Evolutionary conservation across 208 protist species (phyloP).

Genomic region (Acanthamoeba healyi): DNA sequence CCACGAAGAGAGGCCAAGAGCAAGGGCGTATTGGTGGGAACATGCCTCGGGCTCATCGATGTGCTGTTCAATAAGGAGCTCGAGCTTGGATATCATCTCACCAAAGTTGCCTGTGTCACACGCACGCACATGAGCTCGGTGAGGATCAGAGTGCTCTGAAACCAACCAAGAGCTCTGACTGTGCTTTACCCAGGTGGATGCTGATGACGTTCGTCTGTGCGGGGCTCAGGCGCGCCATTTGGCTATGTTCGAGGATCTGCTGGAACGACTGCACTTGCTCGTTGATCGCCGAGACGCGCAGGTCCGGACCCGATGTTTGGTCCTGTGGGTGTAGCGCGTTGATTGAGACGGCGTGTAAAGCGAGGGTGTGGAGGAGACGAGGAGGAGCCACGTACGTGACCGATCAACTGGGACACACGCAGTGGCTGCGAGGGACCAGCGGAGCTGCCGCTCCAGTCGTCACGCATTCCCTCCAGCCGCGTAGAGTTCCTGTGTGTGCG

Average conservation of each 20-base stretch:
- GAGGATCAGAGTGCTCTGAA: background rate
- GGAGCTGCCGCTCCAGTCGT: background rate
- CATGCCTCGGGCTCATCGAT: slow-evolving; percentile 61
- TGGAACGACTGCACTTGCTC: slow-evolving; percentile 57
- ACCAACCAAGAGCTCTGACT: background rate
- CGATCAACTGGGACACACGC: slow-evolving; percentile 39
- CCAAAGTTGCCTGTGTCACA: slow-evolving; percentile 39
- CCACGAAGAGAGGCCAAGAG: too few species aligned
- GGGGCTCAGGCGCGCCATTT: background rate
- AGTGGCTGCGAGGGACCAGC: background rate
- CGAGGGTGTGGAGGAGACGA: background rate
- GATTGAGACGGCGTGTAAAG: background rate
- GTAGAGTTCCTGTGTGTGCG: background rate
- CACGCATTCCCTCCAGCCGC: background rate
- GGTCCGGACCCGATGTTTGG: background rate
- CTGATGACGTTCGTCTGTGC: slow-evolving; percentile 25
- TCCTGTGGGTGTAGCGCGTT: background rate
- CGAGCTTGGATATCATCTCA: slow-evolving; percentile 72
- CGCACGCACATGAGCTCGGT: too few species aligned
- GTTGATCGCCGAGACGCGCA: slow-evolving; percentile 28
- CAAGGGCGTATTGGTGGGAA: background rate
- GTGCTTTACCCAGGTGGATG: slow-evolving; percentile 3
- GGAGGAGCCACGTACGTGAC: background rate
- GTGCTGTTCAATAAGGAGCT: slow-evolving; percentile 68
- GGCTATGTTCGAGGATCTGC: background rate